phyloP scores from a whole-genome alignment of 306 rosid species.

The Vigna hirtella region DNA sequence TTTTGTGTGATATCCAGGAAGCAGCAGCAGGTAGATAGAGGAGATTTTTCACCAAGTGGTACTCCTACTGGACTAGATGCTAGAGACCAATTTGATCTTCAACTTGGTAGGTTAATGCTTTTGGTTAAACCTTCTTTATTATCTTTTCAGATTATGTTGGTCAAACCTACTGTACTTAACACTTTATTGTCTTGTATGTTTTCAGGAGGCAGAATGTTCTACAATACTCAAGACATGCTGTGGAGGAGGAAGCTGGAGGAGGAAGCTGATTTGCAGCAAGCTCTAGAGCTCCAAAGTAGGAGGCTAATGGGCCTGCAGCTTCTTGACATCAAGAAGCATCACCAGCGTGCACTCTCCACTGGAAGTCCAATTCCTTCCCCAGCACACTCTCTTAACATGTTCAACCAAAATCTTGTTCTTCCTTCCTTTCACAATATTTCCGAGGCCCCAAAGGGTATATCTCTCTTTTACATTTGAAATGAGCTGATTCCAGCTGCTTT shows the following conservation, averaged over 20 bases:
- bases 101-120: slow-evolving; percentile 66
- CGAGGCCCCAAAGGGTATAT: slow-evolving; percentile 63
- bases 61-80: slow-evolving; percentile 90
- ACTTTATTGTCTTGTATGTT: neutral
- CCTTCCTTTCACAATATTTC: slow-evolving; percentile 58
- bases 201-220: slow-evolving; percentile 82
- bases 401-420: slow-evolving; percentile 55
- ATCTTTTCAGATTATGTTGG: neutral
- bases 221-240: slow-evolving; percentile 78
- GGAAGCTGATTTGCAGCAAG: slow-evolving; percentile 89
- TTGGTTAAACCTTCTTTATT: neutral
- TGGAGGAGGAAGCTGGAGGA: slow-evolving; percentile 96
- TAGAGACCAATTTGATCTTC: slow-evolving; percentile 85
- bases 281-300: slow-evolving; percentile 87
- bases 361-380: slow-evolving; percentile 86
- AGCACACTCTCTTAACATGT: slow-evolving; percentile 64
- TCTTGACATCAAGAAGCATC: slow-evolving; percentile 87
- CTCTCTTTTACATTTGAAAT: slow-evolving; percentile 8
- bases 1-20: slow-evolving; percentile 64
- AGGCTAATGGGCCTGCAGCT: slow-evolving; percentile 89
- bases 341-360: slow-evolving; percentile 69
- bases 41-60: slow-evolving; percentile 91
- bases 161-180: neutral
- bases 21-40: slow-evolving; percentile 82
- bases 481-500: slow-evolving; percentile 9